Base-by-base conservation (phyloP, 257 asterid species). In the Solanum pimpinellifolium region DNA sequence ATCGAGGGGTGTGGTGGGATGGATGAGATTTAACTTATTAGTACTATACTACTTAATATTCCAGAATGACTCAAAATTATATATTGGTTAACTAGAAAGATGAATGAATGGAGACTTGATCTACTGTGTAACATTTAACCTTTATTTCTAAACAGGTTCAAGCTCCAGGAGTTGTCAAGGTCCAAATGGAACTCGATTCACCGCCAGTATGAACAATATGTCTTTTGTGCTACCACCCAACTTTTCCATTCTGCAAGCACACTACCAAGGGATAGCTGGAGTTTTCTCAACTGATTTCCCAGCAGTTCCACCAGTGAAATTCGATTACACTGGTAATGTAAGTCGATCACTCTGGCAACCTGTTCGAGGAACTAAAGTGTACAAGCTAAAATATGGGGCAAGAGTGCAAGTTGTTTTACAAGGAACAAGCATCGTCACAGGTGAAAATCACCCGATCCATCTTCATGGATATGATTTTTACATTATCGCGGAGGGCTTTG, bases 401-500 rank as follows among this genome's bases (percentile, higher is more conserved):
- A 89, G 91, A 11, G 98, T 97, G 86, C 96, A 97, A 89, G 23
- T 97, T 29, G 98, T 95, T 44, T 46, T 94, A 83, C 99, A 97
- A 86, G 99, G 98, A 37, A 97, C 99, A 18, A 94, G 93, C 82
- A 95, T 97, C 29, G 86, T 97, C 90, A 90, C 95, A 3, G 93
- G 94, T 25, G 99, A 95, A 91, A 90, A 94, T 86, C 99, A 94
- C 91, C 99, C 99, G 1, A 93, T 97, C 35, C 98, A 95, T 91
- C 95, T 97, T 27, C 99, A 97, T 44, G 99, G 99, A 21, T 94
- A 94, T 73, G 95, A 95, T 73, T 97, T 97, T 86, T 95, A 93
- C 49, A 92, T 97, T 3, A 25, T 95, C 25, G 98, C 95, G 0
- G 97, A 97, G 86, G 98, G 98, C 3, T 95, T 94, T 27, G 99